Evolutionary conservation across 257 asterid genomes (phyloP).

Genomic region (Plantago ovata): DNA sequence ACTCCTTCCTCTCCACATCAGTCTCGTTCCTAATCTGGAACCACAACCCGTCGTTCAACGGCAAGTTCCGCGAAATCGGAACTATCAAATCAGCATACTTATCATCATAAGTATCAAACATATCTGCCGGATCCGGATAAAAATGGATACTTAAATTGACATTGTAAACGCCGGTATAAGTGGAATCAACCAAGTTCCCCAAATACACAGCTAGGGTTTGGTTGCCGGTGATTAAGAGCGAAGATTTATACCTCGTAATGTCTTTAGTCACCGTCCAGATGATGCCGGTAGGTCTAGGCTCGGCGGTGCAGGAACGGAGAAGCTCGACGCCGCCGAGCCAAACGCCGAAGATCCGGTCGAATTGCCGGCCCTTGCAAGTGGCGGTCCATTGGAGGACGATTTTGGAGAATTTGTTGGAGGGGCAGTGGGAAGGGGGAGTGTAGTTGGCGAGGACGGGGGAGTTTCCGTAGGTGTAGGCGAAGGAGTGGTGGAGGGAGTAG

Average conservation of each 20-base stretch:
- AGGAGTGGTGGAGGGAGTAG: constrained; percentile 46
- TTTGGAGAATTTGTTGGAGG: constrained; percentile 32
- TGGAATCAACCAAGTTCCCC: constrained; percentile 54
- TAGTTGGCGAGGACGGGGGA: constrained; percentile 46
- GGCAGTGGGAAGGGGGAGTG: constrained; percentile 48
- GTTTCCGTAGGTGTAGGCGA: constrained; percentile 44
- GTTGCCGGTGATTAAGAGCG: constrained; percentile 32
- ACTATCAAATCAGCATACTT: constrained; percentile 57
- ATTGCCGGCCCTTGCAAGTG: constrained; percentile 61
- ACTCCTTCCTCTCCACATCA: constrained; percentile 38
- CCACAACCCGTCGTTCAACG: constrained; percentile 75
- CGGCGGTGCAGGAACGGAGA: constrained; percentile 83
- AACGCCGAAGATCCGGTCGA: constrained; percentile 73
- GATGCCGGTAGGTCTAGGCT: constrained; percentile 50
- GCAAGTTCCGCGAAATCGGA: constrained; percentile 60
- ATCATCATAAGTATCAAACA: constrained; percentile 1
- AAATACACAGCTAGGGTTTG: constrained; percentile 59
- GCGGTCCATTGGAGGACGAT: constrained; percentile 77
- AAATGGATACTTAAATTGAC: constrained; percentile 57
- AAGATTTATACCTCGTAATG: constrained; percentile 63
- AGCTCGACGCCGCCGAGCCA: constrained; percentile 89
- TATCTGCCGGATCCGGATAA: constrained; percentile 39
- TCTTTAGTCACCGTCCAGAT: constrained; percentile 77
- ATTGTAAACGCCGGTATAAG: constrained; percentile 76
- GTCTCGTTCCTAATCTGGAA: constrained; percentile 55